Evolutionary conservation across 495 filamentous ascomycete genomes (phyloP), one percentile per base, ranked within the genome.

Genomic region (Mycothermus thermophilus): DNA sequence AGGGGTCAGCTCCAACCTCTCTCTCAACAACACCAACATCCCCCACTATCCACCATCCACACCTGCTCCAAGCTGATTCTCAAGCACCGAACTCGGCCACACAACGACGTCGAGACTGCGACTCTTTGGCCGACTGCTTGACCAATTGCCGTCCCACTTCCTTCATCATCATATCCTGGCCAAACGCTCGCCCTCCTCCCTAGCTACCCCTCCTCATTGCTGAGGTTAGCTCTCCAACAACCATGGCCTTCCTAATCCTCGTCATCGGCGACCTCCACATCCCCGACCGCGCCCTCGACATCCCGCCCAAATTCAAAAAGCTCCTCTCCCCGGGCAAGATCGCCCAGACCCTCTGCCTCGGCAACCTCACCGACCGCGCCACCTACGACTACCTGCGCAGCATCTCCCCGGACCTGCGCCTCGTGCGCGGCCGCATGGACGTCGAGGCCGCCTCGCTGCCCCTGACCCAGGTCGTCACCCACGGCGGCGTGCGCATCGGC

Each of bases 311-410:
- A 87, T 99, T 99, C 74, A 85, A 84, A 52, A 96, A 95, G 56
- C 90, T 99, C 57, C 77, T 99, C 46, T 81, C 86, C 9, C 90
- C 92, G 8, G 92, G 92, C 49, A 96, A 96, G 64, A 99, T 99
- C 51, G 82, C 80, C 41, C 90, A 99, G 58, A 96, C 86, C 30
- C 75, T 99, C 41, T 96, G 90, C 59, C 76, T 99, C 8, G 90
- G 90, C 38, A 99, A 99, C 64, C 73, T 96, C 25, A 99, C 90
- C 44, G 83, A 92, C 62, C 83, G 84, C 54, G 72, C 81, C 41
- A 94, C 86, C 30, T 94, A 87, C 67, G 83, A 93, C 43, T 93
- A 92, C 69, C 84, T 96, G 24, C 85, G 87, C 44, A 69, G 73
- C 49, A 76, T 96, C 52, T 77, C 87, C 5, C 83, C 90, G 8